Evolutionary conservation across 208 protist species (phyloP), one percentile per base, ranked within the genome.

Genomic region (Leptomonas seymouri): DNA sequence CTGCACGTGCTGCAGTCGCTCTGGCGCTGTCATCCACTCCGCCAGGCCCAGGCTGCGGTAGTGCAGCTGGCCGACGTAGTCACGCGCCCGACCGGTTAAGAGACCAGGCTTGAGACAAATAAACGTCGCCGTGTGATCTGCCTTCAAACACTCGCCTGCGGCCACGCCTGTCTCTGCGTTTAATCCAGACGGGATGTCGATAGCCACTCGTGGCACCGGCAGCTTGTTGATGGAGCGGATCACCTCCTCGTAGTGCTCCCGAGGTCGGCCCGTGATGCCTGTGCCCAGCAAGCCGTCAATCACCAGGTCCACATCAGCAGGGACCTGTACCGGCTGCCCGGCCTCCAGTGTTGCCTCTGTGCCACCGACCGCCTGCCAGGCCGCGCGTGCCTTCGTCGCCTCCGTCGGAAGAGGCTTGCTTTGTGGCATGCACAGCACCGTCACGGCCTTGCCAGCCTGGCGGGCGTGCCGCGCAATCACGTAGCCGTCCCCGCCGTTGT

Each of bases 401-500:
- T 96, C 87, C 21, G 71, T 28, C 21, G 91, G 91, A 23, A 85
- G 67, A 20, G 84, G 59, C 25, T 89, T 85, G 27, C 23, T 76
- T 48, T 66, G 71, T 23, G 81, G 81, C 72, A 93, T 84, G 9
- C 62, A 74, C 25, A 86, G 50, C 68, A 96, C 87, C 46, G 81
- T 92, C 41, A 96, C 91, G 6, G 7, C 0, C 46, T 53, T 70
- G 21, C 76, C 78, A 0, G 39, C 71, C n/a, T 49, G 46, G 3
- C 73, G 71, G 44, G 86, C 85, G 56, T 82, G 81, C 1, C 80
- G 79, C 0, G 91, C 91, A 31, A 96, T 81, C 31, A 90, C 86
- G 80, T 89, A 93, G 16, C 86, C 91, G 74, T 96, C 91, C 11
- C 91, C 91, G 18, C 91, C 91, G 65, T 96, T 96, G 75, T 96